Conservation (phyloP, 176 grass and related monocot genomes). For the Urochloa ruziziensis region DNA sequence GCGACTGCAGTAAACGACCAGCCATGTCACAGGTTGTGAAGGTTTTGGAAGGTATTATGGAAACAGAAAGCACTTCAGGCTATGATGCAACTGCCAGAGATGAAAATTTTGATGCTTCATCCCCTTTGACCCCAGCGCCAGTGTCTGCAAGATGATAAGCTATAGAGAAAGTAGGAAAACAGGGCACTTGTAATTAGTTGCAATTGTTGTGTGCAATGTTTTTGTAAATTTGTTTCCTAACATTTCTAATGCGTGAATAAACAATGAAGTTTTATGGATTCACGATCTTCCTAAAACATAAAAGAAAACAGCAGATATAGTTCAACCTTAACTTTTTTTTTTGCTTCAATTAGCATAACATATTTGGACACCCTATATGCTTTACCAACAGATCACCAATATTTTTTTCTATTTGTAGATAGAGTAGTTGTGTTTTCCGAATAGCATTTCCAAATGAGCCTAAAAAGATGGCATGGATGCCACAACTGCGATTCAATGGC, state of each 20-base stretch:
- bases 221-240: conserved; percentile 24
- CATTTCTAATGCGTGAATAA: not conserved
- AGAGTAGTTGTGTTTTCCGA: not conserved
- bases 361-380: not conserved
- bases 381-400: not conserved
- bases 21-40: conserved; percentile 79
- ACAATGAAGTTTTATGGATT: not conserved
- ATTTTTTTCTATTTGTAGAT: not conserved
- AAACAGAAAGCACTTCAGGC: conserved; percentile 40
- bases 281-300: not conserved
- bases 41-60: conserved; percentile 63
- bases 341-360: not conserved
- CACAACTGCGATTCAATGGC: not conserved
- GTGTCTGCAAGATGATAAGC: conserved; percentile 32
- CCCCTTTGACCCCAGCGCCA: conserved; percentile 36
- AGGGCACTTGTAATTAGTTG: not conserved
- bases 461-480: not conserved
- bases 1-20: conserved; percentile 55
- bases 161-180: conserved; percentile 1
- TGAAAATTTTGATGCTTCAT: conserved; percentile 44
- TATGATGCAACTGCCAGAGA: conserved; percentile 40
- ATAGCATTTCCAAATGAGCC: not conserved
- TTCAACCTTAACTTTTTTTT: not conserved
- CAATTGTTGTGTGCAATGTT: not conserved
- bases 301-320: not conserved